These are phyloP conservation scores for Mayamaea pseudoterrestris DNA, from an alignment of 108 stramenopile species.

Conservation along the genomic window DNA sequence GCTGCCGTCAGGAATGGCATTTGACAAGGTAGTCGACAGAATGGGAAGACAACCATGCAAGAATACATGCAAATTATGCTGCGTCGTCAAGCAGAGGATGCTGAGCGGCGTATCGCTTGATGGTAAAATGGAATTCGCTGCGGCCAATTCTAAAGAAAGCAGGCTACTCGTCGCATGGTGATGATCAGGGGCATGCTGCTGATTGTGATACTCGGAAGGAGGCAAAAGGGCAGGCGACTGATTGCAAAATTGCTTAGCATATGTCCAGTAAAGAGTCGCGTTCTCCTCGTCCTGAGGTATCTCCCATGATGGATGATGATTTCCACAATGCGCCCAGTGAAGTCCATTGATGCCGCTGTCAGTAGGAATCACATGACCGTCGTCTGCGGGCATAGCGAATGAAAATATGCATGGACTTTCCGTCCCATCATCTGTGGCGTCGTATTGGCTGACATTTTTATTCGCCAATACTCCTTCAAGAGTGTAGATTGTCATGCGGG, in stretches of 20 bases:
- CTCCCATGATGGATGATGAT: neutral
- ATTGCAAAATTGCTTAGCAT: neutral
- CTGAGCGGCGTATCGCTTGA: slow-evolving; percentile 41
- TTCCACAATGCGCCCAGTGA: too few relatives aligned
- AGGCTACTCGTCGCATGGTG: neutral
- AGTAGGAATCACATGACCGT: slow-evolving; percentile 3
- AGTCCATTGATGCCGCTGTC: too few relatives aligned
- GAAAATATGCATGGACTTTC: neutral
- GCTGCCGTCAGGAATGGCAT: neutral
- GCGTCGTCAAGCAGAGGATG: slow-evolving; percentile 35
- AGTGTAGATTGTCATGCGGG: slow-evolving; percentile 33
- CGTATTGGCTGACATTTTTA: neutral
- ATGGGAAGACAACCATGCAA: slow-evolving; percentile 64
- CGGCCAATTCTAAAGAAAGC: neutral
- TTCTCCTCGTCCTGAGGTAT: neutral
- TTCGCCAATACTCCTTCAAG: slow-evolving; percentile 37
- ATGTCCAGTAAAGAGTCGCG: neutral
- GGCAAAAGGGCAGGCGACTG: neutral
- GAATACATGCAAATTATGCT: slow-evolving; percentile 26
- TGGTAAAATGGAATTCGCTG: slow-evolving; percentile 11
- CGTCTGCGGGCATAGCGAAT: slow-evolving; percentile 1
- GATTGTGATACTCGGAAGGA: slow-evolving; percentile 6
- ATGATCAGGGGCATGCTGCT: slow-evolving; percentile 3
- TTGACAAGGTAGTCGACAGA: neutral
- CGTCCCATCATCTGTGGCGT: slow-evolving; percentile 1